These are phyloP conservation scores for Cladosporium sp. DNA, from an alignment of 2,329 filamentous ascomycete genomes.

Conservation along the genomic window DNA sequence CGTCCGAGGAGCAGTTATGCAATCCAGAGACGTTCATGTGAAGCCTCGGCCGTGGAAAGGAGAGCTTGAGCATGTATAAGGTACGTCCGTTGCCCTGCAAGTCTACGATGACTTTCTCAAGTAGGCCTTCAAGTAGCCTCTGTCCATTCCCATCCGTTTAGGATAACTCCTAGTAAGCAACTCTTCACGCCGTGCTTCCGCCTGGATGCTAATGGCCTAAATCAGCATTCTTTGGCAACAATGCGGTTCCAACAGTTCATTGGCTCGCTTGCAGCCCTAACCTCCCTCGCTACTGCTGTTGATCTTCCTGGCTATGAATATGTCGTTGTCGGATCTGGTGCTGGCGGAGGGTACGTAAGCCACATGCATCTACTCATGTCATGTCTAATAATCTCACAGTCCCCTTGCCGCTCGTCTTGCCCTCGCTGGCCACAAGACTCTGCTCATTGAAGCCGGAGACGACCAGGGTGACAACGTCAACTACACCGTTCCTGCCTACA, in stretches of 20 bases:
- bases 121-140: slow-evolving; percentile 11
- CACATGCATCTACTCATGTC: not conserved
- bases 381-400: not conserved
- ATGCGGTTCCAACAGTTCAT: slow-evolving; percentile 14
- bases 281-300: slow-evolving; percentile 11
- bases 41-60: slow-evolving; percentile 8
- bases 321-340: slow-evolving; percentile 55
- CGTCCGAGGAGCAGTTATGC: not conserved
- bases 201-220: slow-evolving; percentile 5
- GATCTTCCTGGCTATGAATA: slow-evolving; percentile 47
- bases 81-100: slow-evolving; percentile 9
- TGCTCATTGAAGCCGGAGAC: slow-evolving; percentile 57
- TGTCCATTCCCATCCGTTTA: slow-evolving; percentile 13
- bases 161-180: slow-evolving; percentile 6
- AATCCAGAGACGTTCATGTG: slow-evolving; percentile 7
- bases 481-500: slow-evolving; percentile 51
- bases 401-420: slow-evolving; percentile 55
- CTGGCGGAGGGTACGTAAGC: slow-evolving; percentile 44
- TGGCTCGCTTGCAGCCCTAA: slow-evolving; percentile 13
- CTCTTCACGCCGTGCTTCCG: slow-evolving; percentile 4
- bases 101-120: slow-evolving; percentile 12
- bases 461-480: slow-evolving; percentile 48
- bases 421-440: slow-evolving; percentile 52
- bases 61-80: slow-evolving; percentile 13
- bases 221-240: slow-evolving; percentile 8